Conservation (phyloP, 2,329 filamentous ascomycete species). For the Venturia nashicola region DNA sequence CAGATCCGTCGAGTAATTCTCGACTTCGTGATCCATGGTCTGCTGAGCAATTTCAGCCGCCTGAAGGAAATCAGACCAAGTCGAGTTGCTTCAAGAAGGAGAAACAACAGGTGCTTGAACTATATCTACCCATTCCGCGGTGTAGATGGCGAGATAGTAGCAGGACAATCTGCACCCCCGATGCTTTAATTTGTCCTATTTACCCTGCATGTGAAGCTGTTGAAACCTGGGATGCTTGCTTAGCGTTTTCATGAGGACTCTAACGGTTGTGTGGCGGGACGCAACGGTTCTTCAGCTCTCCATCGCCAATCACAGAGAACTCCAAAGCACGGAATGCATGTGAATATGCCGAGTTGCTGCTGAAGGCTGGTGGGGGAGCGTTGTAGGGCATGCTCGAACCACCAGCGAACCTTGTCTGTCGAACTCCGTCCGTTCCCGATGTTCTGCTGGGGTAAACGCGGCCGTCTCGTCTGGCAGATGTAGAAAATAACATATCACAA, state of each 20-base stretch:
- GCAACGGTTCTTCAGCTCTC: background rate
- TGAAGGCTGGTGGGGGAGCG: background rate
- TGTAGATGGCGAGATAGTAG: background rate
- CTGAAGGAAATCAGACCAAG: background rate
- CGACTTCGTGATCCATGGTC: background rate
- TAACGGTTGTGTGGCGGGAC: background rate
- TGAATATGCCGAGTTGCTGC: background rate
- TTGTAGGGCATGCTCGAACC: background rate
- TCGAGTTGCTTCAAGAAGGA: background rate
- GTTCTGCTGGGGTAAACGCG: too few relatives aligned
- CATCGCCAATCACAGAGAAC: background rate
- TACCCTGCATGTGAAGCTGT: slow-evolving; percentile 3
- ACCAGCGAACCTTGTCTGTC: background rate
- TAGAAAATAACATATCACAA: background rate
- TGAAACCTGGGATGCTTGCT: background rate
- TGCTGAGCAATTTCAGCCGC: background rate
- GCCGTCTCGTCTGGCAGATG: background rate
- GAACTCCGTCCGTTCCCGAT: background rate
- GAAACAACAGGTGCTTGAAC: background rate
- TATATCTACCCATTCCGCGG: background rate
- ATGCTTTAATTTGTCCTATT: background rate
- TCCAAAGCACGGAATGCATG: background rate
- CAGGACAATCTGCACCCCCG: background rate
- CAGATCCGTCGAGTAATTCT: background rate
- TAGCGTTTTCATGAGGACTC: background rate